phyloP scores from a whole-genome alignment of 345 rosid genomes.

The Syzygium grande region DNA sequence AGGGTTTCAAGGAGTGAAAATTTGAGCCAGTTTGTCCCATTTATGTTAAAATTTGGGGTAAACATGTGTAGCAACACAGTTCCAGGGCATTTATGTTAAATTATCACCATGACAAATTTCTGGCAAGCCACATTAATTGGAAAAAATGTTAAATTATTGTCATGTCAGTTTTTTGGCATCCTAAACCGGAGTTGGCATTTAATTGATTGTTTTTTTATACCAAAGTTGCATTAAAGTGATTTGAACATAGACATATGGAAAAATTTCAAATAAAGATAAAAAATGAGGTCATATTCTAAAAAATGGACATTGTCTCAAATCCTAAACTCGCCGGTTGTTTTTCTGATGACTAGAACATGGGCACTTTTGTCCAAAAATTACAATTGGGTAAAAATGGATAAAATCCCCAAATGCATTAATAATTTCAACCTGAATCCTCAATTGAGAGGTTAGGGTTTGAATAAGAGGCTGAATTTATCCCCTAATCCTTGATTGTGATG shows the following conservation, averaged over 20 bases:
- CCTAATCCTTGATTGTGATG: background rate
- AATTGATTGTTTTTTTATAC: too few relatives aligned
- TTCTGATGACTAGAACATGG: background rate
- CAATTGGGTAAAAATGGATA: background rate
- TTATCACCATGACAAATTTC: background rate
- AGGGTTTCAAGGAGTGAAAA: background rate
- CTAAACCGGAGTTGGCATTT: too few relatives aligned
- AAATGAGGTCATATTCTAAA: background rate
- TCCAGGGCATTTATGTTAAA: background rate
- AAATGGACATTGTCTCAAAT: too few relatives aligned
- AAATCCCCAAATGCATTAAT: background rate
- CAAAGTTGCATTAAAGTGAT: too few relatives aligned
- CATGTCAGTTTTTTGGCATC: too few relatives aligned
- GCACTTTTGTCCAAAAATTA: background rate
- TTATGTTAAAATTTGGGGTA: background rate
- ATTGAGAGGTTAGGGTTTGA: background rate
- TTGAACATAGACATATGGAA: too few relatives aligned
- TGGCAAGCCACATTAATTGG: too few relatives aligned
- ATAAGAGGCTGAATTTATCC: background rate
- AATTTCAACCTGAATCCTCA: background rate
- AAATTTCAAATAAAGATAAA: too few relatives aligned
- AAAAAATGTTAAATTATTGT: too few relatives aligned
- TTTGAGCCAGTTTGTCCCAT: background rate
- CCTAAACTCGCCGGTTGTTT: too few relatives aligned
- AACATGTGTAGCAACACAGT: background rate